Base-by-base conservation (phyloP, 805 yeast species). In the Saturnispora serradocipensis region DNA sequence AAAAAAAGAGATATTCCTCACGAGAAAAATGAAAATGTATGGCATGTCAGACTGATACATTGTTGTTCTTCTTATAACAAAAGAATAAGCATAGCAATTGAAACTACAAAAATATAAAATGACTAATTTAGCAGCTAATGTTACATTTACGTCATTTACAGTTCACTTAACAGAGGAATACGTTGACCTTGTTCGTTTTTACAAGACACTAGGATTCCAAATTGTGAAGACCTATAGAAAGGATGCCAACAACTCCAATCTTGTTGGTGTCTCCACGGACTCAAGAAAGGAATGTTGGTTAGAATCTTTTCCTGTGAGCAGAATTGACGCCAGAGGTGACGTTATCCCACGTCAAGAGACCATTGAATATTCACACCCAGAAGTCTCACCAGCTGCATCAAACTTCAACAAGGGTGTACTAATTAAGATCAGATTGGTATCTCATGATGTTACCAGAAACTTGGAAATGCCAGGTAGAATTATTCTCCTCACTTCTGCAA, bases 261-360 rank as follows among this genome's bases (percentile, higher is more conserved):
- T 48, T 8, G 67, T 54, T 13, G 90, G 90, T 4, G 70, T 85
- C 45, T 76, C 88, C 8, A 72, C 71, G 52, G 88, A 84, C 56
- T 84, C 90, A 0, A 61, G 82, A 47, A 76, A 73, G 56, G 95
- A 86, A 66, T 66, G 78, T 28, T 86, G 95, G 95, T 63, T 86
- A 45, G 86, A 84, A 64, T 69, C 81, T 22, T 84, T 80, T 64
- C 88, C 86, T 20, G 68, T 76, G 40, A 49, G 61, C 1, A 56
- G 59, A 45, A 16, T 59, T 15, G 61, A 58, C 44, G 18, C 46
- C 10, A 49, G 54, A 3, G 62, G 58, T 1, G 44, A 49, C 18
- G 45, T 58, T 8, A 45, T 63, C n/a, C 72, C 72, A 27, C 67
- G 70, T 40, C 80, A 77, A 54, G 67, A 65, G 49, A 65, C 67